Evolutionary conservation across 805 yeast genomes (phyloP).

Genomic region (Kluyveromyces siamensis): DNA sequence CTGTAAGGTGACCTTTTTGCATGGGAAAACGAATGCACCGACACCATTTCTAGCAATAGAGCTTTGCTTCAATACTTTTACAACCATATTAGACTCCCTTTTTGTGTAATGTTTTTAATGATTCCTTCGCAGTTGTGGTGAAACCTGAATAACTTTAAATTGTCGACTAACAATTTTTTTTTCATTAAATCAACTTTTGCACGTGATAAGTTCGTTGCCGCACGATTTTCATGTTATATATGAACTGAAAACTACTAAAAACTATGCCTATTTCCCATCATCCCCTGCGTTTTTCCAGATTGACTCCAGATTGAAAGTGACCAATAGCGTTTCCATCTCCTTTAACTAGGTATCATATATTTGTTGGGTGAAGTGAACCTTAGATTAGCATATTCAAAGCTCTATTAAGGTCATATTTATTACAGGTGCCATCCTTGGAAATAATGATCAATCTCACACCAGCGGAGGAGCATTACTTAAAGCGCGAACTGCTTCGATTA

Average conservation of each 20-base stretch:
- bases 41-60: slow-evolving; percentile 68
- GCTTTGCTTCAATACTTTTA: slow-evolving; percentile 48
- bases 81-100: slow-evolving; percentile 30
- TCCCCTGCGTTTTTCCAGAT: too few relatives aligned
- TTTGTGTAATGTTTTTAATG: background rate
- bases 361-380: background rate
- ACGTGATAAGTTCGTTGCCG: background rate
- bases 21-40: slow-evolving; percentile 65
- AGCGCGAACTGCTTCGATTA: slow-evolving; percentile 63
- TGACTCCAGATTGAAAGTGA: too few relatives aligned
- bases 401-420: background rate
- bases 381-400: background rate
- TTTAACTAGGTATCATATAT: too few relatives aligned
- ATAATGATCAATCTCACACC: slow-evolving; percentile 24
- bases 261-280: too few relatives aligned
- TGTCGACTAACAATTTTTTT: background rate
- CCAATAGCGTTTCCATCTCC: too few relatives aligned
- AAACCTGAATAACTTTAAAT: too few relatives aligned
- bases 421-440: background rate
- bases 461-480: slow-evolving; percentile 77
- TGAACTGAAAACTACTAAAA: background rate
- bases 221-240: background rate
- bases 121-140: background rate
- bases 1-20: slow-evolving; percentile 64
- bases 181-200: background rate